These are phyloP conservation scores for Cryptosporidium ubiquitum DNA, from an alignment of 169 alveolate genomes.

Conservation along the genomic window DNA sequence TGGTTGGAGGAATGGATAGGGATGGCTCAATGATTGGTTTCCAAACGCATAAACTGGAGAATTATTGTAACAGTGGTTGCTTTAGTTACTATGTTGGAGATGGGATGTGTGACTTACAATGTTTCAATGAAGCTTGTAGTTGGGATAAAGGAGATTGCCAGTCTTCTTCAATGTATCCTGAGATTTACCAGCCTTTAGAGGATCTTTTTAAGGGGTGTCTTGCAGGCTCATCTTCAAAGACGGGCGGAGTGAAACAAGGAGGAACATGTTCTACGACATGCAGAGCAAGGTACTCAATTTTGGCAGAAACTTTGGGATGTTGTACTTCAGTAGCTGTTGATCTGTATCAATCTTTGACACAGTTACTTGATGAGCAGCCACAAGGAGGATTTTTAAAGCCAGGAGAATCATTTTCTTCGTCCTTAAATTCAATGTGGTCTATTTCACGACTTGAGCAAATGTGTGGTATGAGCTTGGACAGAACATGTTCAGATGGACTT, in stretches of 20 bases:
- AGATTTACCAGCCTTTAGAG: slow-evolving; percentile 62
- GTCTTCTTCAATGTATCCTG: slow-evolving; percentile 78
- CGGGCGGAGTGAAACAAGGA: not conserved
- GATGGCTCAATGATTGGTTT: slow-evolving; percentile 3
- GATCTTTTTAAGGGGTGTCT: slow-evolving; percentile 50
- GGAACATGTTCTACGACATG: slow-evolving; percentile 29
- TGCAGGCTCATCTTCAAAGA: not conserved
- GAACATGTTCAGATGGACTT: slow-evolving; percentile 78
- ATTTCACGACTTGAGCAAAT: slow-evolving; percentile 77
- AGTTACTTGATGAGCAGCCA: not conserved
- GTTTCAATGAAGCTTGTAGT: slow-evolving; percentile 80
- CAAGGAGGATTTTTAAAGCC: not conserved
- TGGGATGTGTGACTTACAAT: slow-evolving; percentile 80
- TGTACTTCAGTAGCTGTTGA: slow-evolving; percentile 51
- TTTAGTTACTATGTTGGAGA: slow-evolving; percentile 77
- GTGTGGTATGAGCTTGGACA: slow-evolving; percentile 77
- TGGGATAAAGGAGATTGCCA: slow-evolving; percentile 81
- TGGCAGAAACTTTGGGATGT: slow-evolving; percentile 62
- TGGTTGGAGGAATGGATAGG: not conserved
- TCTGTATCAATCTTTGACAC: slow-evolving; percentile 42
- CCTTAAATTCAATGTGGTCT: slow-evolving; percentile 51
- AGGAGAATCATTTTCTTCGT: not conserved
- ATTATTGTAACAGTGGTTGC: slow-evolving; percentile 68
- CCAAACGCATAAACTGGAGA: slow-evolving; percentile 1
- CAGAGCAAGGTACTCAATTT: slow-evolving; percentile 47